These are phyloP conservation scores for Papiliotrema nemorosa DNA, from an alignment of 1,284 basidiomycete species.

Conservation along the genomic window DNA sequence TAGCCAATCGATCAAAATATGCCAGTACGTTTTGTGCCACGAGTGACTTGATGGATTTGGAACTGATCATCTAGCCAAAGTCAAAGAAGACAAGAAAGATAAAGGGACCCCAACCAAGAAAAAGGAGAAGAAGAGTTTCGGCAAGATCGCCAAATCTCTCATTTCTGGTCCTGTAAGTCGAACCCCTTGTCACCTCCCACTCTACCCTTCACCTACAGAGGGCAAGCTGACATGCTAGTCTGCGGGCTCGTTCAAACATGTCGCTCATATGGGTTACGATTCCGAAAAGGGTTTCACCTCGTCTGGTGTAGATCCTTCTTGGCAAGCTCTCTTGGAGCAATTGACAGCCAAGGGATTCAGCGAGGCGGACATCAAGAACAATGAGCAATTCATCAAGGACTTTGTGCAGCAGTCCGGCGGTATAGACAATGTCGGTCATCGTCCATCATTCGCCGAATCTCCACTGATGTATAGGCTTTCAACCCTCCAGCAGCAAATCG, in stretches of 20 bases:
- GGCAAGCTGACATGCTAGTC: conserved; percentile 32
- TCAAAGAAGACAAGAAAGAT: conserved; percentile 42
- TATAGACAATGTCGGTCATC: conserved; percentile 32
- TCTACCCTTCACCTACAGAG: not conserved
- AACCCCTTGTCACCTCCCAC: not conserved
- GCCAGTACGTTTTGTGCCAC: conserved; percentile 56
- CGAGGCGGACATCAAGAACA: conserved; percentile 61
- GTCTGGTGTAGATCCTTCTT: conserved; percentile 86
- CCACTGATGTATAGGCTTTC: not conserved
- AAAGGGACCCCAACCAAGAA: conserved; percentile 46
- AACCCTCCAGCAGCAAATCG: conserved; percentile 29
- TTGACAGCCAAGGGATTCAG: conserved; percentile 70
- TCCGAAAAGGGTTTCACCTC: conserved; percentile 79
- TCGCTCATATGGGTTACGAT: conserved; percentile 95
- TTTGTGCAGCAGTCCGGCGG: conserved; percentile 65
- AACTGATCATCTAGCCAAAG: conserved; percentile 32
- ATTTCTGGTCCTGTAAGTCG: conserved; percentile 74
- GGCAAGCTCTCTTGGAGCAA: conserved; percentile 72
- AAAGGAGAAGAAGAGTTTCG: conserved; percentile 60
- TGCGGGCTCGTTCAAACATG: conserved; percentile 75
- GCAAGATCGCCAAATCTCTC: conserved; percentile 83
- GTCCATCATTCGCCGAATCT: not conserved
- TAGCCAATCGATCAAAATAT: conserved; percentile 65
- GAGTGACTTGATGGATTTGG: no score
- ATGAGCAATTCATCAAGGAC: conserved; percentile 85